Conservation (phyloP, 176 grass and related monocot genomes). For the Cymbopogon citratus region DNA sequence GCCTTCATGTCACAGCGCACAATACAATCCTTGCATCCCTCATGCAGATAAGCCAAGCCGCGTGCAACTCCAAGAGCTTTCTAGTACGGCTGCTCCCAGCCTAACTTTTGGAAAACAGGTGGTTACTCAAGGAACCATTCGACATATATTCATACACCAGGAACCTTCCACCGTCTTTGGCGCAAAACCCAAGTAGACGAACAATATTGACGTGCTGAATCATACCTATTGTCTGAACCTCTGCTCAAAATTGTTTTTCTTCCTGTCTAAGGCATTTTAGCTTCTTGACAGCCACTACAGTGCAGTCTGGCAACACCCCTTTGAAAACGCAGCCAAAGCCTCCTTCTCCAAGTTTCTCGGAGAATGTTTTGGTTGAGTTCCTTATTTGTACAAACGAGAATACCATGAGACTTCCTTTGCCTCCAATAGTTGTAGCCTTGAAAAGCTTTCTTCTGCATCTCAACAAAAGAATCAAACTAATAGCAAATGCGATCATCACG, state of each 20-base stretch:
- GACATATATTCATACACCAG: constrained; percentile 40
- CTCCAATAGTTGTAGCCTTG: background rate
- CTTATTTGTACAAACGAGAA: constrained; percentile 23
- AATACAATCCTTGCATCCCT: constrained; percentile 33
- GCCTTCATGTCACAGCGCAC: constrained; percentile 24
- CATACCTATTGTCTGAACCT: constrained; percentile 41
- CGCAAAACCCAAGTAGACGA: constrained; percentile 38
- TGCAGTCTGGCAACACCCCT: constrained; percentile 7
- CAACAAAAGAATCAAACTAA: background rate
- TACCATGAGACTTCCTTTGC: background rate
- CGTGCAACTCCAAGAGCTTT: constrained; percentile 30
- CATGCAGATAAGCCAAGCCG: constrained; percentile 41
- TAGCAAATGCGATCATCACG: no score
- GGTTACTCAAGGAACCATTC: constrained; percentile 28
- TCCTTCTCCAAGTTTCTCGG: constrained; percentile 34
- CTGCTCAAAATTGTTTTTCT: constrained; percentile 44
- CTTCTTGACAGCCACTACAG: constrained; percentile 29
- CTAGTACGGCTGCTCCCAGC: constrained; percentile 21
- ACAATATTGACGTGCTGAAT: constrained; percentile 41
- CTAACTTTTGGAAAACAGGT: constrained; percentile 22
- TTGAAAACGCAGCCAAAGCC: constrained; percentile 45
- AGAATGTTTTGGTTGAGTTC: constrained; percentile 23
- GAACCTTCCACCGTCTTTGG: background rate
- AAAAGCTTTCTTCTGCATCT: background rate
- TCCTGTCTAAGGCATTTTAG: constrained; percentile 1